Base-by-base conservation (phyloP, 2,329 filamentous ascomycete species). In the Talaromyces sp. region DNA sequence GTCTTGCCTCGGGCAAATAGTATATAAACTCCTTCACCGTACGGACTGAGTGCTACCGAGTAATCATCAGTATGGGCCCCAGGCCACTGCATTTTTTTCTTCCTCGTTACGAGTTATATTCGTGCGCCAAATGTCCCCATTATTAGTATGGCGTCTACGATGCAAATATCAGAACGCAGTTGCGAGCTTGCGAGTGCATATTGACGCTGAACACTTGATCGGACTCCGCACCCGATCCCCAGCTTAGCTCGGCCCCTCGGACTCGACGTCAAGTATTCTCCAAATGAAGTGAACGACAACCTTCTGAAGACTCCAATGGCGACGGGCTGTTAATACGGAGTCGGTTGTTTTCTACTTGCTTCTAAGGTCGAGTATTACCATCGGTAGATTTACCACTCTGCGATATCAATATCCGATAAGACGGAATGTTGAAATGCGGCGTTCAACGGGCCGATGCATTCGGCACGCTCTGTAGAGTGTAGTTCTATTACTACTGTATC, bases 81-180 rank as follows among this genome's bases (percentile, higher is more conserved):
- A 51, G 47, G 13, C 13, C 25, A 51, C 47, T 51, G 47, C 22
- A 17, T 29, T 29, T 53, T 51, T 29, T n/a, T 11, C 47, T n/a
- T n/a, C 27, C 49, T 53, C 49, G 49, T 53, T 53, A 56, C 53
- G 53, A 17, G 25, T 56, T 15, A 38, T 56, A 8, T 53, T 53
- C 29, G 29, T 56, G 53, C 0, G 17, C 27, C 22, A 2, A 56
- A 56, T 22, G 5, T 19, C n/a, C 53, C 31, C n/a, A 56, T 22
- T 36, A 3, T 36, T 54, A 54, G 51, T 54, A 54, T 54, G 51
- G 29, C 1, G 10, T 38, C 31, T 56, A 56, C 53, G 31, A 56
- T 56, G 53, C 10, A 56, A 36, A 56, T 36, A 38, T 56, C 31
- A 56, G 53, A 56, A 56, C 53, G 53, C n/a, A 56, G n/a, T 54